These are phyloP conservation scores for Blepharisma japonicum DNA, from an alignment of 73 alveolate genomes.

Conservation along the genomic window DNA sequence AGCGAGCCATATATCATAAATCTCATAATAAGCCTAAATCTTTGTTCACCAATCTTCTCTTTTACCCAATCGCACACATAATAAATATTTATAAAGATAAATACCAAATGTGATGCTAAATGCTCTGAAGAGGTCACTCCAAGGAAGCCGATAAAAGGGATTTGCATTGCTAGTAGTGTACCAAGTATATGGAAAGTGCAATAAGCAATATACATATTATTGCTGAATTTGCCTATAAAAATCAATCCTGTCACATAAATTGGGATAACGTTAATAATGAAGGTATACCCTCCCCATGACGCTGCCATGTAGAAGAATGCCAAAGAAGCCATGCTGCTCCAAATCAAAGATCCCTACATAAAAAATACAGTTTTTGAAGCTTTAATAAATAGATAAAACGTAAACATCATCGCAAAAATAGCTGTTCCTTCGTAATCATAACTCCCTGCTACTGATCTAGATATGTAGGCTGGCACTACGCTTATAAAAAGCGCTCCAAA, in stretches of 20 bases:
- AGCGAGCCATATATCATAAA: not conserved
- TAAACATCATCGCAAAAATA: conserved; percentile 80
- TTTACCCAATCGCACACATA: conserved; percentile 2
- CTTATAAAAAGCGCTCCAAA: conserved; percentile 95
- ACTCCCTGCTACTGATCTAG: conserved; percentile 98
- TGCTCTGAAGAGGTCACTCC: conserved; percentile 83
- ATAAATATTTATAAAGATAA: conserved; percentile 17
- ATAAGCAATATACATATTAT: conserved; percentile 85
- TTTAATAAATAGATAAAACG: conserved; percentile 78
- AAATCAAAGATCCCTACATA: conserved; percentile 34
- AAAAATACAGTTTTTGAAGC: conserved; percentile 66
- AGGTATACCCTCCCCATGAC: conserved; percentile 96
- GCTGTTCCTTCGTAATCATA: conserved; percentile 96
- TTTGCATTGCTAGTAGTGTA: conserved; percentile 78
- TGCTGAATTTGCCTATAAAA: conserved; percentile 81
- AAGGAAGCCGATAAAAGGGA: conserved; percentile 73
- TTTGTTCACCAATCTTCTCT: conserved; percentile 7
- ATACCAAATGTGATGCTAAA: conserved; percentile 86
- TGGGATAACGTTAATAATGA: conserved; percentile 88
- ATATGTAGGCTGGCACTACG: conserved; percentile 96
- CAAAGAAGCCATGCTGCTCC: conserved; percentile 69
- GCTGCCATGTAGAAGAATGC: conserved; percentile 81
- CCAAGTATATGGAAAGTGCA: conserved; percentile 80
- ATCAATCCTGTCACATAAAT: conserved; percentile 79
- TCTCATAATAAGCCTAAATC: not conserved